Base-by-base conservation (phyloP, 257 asterid genomes). In the Capsicum baccatum region DNA sequence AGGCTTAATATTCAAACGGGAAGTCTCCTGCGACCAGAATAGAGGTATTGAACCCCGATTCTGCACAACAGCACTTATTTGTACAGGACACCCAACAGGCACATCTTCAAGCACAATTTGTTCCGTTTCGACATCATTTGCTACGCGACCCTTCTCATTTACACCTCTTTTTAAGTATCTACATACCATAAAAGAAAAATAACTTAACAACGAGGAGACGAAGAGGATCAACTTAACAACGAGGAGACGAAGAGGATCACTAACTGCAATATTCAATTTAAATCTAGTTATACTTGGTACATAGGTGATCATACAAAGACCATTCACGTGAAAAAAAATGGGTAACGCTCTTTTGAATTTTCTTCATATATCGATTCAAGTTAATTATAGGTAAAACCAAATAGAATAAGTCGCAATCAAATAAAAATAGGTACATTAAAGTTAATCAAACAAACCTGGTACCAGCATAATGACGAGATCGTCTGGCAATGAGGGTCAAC, bases 381-480 rank as follows among this genome's bases (percentile, higher is more conserved):
- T 21, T 50, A 52, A 54, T 52, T 21, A 52, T 21, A 52, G 42
- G 21, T 50, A 76, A 48, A 21, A 26, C 33, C 33, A 26, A 9
- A 68, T 39, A 54, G 39, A 16, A 54, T 68, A 69, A 26, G 3
- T 78, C 50, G 54, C 26, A 26, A 78, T 54, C 64, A 71, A 74
- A 80, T 12, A 86, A 55, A 83, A 84, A 19, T 14, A 47, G 64
- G 21, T 73, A 44, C 42, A 54, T 26, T 10, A 15, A 6, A 73
- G 21, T 6, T 56, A 14, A 71, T 13, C 68, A 13, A 19, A 82
- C 81, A 37, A 60, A 97, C 99, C 99, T 97, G 92, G 98, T 95
- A 82, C 99, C 99, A 78, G 99, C 99, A 80, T 92, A 94, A 87
- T 97, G 99, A 85, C 98, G 97, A 8, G 99, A 97, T 56, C 99